Percentiles rank a stretch among this genome's conserved stretches.
These are phyloP conservation scores for Paraconiothyrium brasiliense DNA, from an alignment of 2,329 filamentous ascomycete species.

Conservation along the genomic window DNA sequence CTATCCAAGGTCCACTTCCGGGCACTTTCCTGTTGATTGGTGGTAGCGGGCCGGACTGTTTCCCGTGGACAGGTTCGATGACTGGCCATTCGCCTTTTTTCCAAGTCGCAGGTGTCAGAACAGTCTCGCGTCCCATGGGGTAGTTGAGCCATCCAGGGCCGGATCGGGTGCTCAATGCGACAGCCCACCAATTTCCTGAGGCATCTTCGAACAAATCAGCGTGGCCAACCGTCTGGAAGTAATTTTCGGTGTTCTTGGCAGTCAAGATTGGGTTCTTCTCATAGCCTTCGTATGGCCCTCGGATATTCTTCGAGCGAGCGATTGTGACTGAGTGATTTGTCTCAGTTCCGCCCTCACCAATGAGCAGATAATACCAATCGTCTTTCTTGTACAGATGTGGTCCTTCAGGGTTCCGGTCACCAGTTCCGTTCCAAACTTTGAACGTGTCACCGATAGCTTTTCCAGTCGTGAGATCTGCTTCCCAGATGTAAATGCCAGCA, in stretches of 20 bases:
- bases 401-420: slow-evolving; percentile 37
- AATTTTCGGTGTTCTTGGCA: slow-evolving; percentile 39
- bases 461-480: slow-evolving; percentile 40
- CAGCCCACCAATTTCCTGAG: slow-evolving; percentile 23
- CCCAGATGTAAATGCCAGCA: slow-evolving; percentile 32
- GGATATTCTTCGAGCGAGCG: slow-evolving; percentile 35
- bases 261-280: slow-evolving; percentile 47
- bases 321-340: slow-evolving; percentile 43
- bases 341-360: slow-evolving; percentile 45
- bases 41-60: slow-evolving; percentile 55
- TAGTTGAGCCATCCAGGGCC: slow-evolving; percentile 23
- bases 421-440: slow-evolving; percentile 47
- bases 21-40: slow-evolving; percentile 38
- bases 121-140: slow-evolving; percentile 28
- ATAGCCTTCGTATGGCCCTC: slow-evolving; percentile 44
- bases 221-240: slow-evolving; percentile 33
- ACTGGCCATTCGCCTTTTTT: slow-evolving; percentile 52
- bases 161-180: slow-evolving; percentile 25
- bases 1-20: slow-evolving; percentile 51
- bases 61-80: slow-evolving; percentile 53
- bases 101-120: slow-evolving; percentile 23
- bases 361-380: slow-evolving; percentile 45
- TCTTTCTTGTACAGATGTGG: slow-evolving; percentile 47
- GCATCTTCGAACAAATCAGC: slow-evolving; percentile 27
- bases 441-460: slow-evolving; percentile 16